A percentile compares a stretch with the other conserved stretches of the same genome.
Conservation (phyloP, 345 rosid species). For the Dimocarpus longan region DNA sequence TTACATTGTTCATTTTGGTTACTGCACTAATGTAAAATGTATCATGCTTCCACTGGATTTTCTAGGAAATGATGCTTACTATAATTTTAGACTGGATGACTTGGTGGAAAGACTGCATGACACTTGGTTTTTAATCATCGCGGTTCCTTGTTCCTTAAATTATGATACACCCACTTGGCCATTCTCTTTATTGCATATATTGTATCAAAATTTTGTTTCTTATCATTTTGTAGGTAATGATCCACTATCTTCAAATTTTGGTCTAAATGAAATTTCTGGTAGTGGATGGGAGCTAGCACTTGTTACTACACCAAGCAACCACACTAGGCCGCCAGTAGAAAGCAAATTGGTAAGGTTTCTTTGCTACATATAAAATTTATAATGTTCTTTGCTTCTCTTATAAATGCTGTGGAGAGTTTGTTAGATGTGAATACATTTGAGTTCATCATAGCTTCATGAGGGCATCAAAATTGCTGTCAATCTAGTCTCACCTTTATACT, state of each 20-base stretch:
- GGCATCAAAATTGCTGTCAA: neutral
- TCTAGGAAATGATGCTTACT: neutral
- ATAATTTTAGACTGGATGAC: no score
- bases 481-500: neutral
- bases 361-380: neutral
- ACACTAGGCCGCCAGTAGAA: slow-evolving; percentile 31
- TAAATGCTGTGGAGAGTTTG: neutral
- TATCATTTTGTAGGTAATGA: slow-evolving; percentile 42
- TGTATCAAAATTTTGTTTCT: neutral
- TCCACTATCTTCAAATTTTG: slow-evolving; percentile 39
- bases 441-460: neutral
- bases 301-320: slow-evolving; percentile 69
- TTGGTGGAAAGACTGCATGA: no score
- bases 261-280: slow-evolving; percentile 59
- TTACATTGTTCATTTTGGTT: neutral
- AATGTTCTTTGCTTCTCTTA: neutral
- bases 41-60: neutral
- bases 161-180: neutral
- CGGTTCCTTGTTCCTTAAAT: neutral
- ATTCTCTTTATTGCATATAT: neutral
- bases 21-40: neutral
- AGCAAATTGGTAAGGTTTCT: slow-evolving; percentile 58
- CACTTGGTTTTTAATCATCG: neutral
- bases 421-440: neutral
- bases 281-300: slow-evolving; percentile 97